Base-by-base conservation (phyloP, 345 rosid genomes). In the Durio zibethinus region DNA sequence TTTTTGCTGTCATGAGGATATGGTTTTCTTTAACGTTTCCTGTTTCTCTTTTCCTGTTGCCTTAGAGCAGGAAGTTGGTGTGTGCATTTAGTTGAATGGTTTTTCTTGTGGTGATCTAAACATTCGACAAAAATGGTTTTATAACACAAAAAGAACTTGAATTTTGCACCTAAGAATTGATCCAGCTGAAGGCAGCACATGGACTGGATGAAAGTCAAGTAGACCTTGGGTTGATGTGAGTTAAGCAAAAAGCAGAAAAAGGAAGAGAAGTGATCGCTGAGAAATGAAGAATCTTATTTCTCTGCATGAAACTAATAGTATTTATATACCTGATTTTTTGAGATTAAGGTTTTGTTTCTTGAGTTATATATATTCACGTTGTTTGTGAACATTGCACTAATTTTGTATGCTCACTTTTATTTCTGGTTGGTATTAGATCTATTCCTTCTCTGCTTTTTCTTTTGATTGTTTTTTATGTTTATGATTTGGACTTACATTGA, bases 161-260 rank as follows among this genome's bases (percentile, higher is more conserved):
- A 14, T 68, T 68, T 68, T 68, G 73, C 35, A 43, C 14, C 73
- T 29, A 71, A 18, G 27, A 70, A 25, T 31, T 48, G 43, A 71
- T 71, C 42, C 12, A 31, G 74, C 60, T 45, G 72, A 40, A 14
- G 72, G 53, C 18, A 2, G 73, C 35, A 69, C 36, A 67, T 42
- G 4, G 57, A 23, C 20, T 5, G 9, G 57, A 69, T 7, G n/a
- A 16, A 48, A 12, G 31, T 65, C 10, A 45, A 14, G n/a, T 10
- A 70, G 38, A 70, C 59, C 40, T 47, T 68, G 7, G 74, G 21
- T 69, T 45, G 11, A 38, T 68, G 6, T 21, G 15, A n/a, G 36
- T 48, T 29, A 45, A 45, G 21, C 10, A 7, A 27, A 15, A 48
- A 1, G 29, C 7, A 29, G 65, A 9, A 29, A 47, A 27, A 70